Evolutionary conservation across 345 rosid species (phyloP), one percentile per base, ranked within the genome.

Genomic region (Tarenaya hassleriana): DNA sequence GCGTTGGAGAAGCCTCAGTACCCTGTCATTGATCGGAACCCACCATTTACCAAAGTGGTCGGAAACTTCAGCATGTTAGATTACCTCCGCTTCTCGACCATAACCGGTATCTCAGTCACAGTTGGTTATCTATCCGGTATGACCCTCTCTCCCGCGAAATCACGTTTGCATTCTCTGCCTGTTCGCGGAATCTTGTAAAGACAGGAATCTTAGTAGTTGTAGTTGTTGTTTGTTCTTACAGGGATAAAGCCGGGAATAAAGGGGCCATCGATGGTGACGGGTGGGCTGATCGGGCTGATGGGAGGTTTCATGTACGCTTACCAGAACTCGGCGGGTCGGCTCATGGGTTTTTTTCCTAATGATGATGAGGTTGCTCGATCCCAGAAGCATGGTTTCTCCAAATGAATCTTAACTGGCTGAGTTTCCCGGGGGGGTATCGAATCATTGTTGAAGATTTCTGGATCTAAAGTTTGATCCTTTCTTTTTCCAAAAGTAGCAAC

Each of bases 281-380:
- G 98, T 29, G 98, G 98, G 8, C 16, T 92, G 71, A 92, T 92
- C 16, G 98, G 98, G 10, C 58, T 88, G 37, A 78, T 92, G 98
- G 98, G 98, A 5, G 98, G 98, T 42, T 92, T 92, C 76, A 92
- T 92, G 98, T 92, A 92, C 43, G 98, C 98, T 0, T 92, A 92
- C 72, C 98, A 92, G 70, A 92, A 92, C 79, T 92, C 98, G 0
- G 94, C 86, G 0, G 98, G 97, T 42, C 75, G 98, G 8, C 77
- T 92, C 43, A 92, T 88, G 98, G 96, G 96, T 0, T 91, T 92
- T 63, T 92, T 88, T 76, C 88, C 95, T 37, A 92, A 88, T 34
- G 94, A 85, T 16, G 74, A 73, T 41, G 98, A 91, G 81, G 92
- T 91, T 45, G 84, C 89, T 65, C 69, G 50, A 52, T 56, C 79